Conservation (phyloP, 1,139 yeast species). For the Debaryomyces sp. region DNA sequence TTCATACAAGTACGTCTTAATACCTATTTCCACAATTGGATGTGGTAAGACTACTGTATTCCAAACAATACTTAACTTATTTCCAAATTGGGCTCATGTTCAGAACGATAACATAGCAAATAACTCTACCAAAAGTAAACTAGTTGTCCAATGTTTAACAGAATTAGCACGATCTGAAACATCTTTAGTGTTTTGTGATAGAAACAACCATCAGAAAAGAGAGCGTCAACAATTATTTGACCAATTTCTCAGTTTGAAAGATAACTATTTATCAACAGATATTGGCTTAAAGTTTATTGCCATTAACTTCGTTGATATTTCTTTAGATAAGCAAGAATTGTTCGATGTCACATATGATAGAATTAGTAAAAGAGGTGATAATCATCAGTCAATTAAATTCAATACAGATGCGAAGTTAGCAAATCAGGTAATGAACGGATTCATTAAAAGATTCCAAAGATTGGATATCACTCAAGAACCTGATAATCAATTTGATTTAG, state of each 20-base stretch:
- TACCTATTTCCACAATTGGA: conserved; percentile 90
- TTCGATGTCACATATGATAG: conserved; percentile 61
- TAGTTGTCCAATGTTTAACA: conserved; percentile 54
- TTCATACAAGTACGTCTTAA: conserved; percentile 55
- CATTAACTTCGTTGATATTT: conserved; percentile 61
- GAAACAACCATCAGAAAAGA: conserved; percentile 74
- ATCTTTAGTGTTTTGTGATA: conserved; percentile 69
- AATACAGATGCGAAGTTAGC: conserved; percentile 48
- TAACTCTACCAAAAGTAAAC: conserved; percentile 49
- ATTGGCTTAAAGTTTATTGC: conserved; percentile 56
- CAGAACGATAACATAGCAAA: conserved; percentile 78
- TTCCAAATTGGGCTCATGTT: conserved; percentile 71
- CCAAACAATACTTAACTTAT: conserved; percentile 56
- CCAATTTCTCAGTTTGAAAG: conserved; percentile 47
- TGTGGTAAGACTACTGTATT: conserved; percentile 94
- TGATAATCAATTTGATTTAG: conserved; percentile 65
- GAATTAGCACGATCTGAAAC: conserved; percentile 27
- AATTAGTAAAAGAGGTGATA: conserved; percentile 74
- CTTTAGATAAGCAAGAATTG: conserved; percentile 27
- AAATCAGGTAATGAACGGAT: conserved; percentile 67
- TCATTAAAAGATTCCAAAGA: conserved; percentile 68
- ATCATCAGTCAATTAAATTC: conserved; percentile 82
- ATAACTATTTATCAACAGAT: conserved; percentile 34
- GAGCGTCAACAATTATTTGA: conserved; percentile 72
- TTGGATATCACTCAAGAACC: conserved; percentile 53